Percentiles rank a stretch among this genome's conserved stretches.
Conservation (phyloP, 495 filamentous ascomycete species). For the Sabuloglossum arenarium region DNA sequence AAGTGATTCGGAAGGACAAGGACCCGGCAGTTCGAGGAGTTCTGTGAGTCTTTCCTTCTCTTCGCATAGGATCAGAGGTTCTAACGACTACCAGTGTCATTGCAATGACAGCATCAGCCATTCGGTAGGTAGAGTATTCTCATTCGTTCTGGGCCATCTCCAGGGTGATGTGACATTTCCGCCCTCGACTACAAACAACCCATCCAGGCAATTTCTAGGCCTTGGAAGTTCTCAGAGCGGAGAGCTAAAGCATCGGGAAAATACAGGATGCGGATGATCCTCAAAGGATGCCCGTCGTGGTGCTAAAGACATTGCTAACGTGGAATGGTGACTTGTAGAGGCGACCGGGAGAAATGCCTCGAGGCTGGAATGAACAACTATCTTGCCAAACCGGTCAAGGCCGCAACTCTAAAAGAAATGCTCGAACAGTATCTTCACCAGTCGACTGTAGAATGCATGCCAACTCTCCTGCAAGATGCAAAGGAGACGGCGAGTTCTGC, state of each 20-base stretch:
- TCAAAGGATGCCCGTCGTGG: not conserved
- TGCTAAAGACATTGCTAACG: not conserved
- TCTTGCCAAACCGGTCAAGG: constrained; percentile 73
- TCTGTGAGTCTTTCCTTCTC: constrained; percentile 18
- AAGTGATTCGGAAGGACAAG: constrained; percentile 50
- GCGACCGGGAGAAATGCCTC: constrained; percentile 78
- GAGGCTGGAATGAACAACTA: constrained; percentile 94
- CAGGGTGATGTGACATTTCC: too few relatives aligned
- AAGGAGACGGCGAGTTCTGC: constrained; percentile 13
- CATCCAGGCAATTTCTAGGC: too few relatives aligned
- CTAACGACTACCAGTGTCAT: constrained; percentile 31
- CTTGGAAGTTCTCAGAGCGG: too few relatives aligned
- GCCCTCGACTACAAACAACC: too few relatives aligned
- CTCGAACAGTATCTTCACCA: constrained; percentile 41
- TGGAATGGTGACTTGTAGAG: constrained; percentile 19
- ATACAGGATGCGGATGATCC: too few relatives aligned
- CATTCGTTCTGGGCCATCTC: not conserved
- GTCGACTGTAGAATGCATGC: constrained; percentile 12
- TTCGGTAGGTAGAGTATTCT: constrained; percentile 19
- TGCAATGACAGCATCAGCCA: constrained; percentile 84
- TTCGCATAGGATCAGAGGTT: not conserved
- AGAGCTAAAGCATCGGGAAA: too few relatives aligned
- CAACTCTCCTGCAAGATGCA: constrained; percentile 20
- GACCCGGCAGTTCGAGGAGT: constrained; percentile 53
- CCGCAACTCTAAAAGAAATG: constrained; percentile 50